These are phyloP conservation scores for Pseudomicrostroma phylloplanum DNA, from an alignment of 1,284 basidiomycete species.

Conservation along the genomic window DNA sequence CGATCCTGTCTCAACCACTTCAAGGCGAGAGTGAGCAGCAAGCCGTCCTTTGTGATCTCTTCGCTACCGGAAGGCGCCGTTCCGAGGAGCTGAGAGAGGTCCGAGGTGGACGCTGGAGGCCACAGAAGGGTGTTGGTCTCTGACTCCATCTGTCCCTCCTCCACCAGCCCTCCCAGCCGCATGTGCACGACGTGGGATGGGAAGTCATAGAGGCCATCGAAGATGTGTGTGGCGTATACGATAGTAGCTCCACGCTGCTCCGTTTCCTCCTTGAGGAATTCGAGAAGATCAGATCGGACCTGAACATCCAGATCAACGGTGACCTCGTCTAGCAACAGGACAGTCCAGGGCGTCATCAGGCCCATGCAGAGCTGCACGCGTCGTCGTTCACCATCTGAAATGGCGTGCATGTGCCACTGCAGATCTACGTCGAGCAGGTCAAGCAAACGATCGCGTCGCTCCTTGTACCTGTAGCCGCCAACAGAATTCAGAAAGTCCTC, in stretches of 20 bases:
- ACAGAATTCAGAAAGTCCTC: conserved; percentile 74
- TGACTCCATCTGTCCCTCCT: conserved; percentile 32
- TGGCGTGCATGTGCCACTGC: conserved; percentile 71
- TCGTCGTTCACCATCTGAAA: conserved; percentile 91
- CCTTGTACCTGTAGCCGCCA: conserved; percentile 88
- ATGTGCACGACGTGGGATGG: conserved; percentile 47
- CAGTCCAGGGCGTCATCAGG: conserved; percentile 89
- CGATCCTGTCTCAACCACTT: conserved; percentile 47
- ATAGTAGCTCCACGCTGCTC: conserved; percentile 77
- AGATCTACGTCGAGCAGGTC: conserved; percentile 85
- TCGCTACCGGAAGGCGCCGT: too few relatives aligned
- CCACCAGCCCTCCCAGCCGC: conserved; percentile 27
- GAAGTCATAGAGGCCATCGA: conserved; percentile 48
- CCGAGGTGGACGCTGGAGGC: conserved; percentile 14
- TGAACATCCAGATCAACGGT: conserved; percentile 98
- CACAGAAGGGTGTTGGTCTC: conserved; percentile 35
- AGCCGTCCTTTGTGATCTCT: conserved; percentile 11
- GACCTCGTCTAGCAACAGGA: conserved; percentile 90
- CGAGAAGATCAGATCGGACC: conserved; percentile 81
- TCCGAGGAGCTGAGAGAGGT: background rate
- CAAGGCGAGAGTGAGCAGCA: conserved; percentile 35
- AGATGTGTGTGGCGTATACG: conserved; percentile 58
- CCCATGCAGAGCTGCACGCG: conserved; percentile 94
- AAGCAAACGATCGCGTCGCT: conserved; percentile 74
- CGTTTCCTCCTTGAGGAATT: conserved; percentile 79